Percentiles rank a stretch among this genome's conserved stretches.
Evolutionary conservation across 2,329 filamentous ascomycete species (phyloP).

Genomic region (Nannizziopsis arthrosporioides): DNA sequence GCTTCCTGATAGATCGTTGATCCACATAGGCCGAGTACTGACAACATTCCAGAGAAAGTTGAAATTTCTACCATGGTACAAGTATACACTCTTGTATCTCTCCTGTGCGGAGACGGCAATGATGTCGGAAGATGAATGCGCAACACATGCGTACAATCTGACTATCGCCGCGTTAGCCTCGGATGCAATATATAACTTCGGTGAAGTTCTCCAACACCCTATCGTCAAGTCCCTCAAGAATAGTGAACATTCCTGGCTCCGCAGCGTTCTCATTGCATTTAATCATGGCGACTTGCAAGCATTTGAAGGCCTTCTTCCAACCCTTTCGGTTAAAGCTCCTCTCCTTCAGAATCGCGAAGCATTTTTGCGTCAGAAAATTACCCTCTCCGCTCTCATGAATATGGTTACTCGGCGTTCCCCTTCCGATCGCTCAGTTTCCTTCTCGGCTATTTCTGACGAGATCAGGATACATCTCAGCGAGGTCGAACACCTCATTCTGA

Average conservation of each 20-base stretch:
- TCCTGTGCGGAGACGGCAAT: slow-evolving; percentile 79
- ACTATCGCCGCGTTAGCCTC: slow-evolving; percentile 85
- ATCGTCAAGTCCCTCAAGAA: slow-evolving; percentile 75
- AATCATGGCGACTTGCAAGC: slow-evolving; percentile 82
- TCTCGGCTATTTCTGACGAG: too few species aligned
- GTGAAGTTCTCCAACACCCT: slow-evolving; percentile 88
- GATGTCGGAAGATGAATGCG: slow-evolving; percentile 61
- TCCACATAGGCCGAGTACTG: too few species aligned
- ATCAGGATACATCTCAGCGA: slow-evolving; percentile 70
- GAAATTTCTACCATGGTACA: slow-evolving; percentile 81
- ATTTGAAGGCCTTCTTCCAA: slow-evolving; percentile 21
- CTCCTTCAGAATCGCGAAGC: too few species aligned
- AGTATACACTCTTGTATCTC: slow-evolving; percentile 90
- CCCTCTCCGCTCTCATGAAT: too few species aligned
- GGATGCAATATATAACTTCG: slow-evolving; percentile 96
- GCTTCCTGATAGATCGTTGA: slow-evolving; percentile 39
- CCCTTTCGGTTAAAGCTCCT: too few species aligned
- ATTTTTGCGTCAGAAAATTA: too few species aligned
- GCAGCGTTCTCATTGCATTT: slow-evolving; percentile 88
- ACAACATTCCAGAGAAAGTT: too few species aligned
- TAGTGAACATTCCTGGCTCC: slow-evolving; percentile 71
- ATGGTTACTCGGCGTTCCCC: too few species aligned
- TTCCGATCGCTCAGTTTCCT: too few species aligned
- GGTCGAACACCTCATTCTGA: slow-evolving; percentile 97
- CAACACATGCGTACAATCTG: slow-evolving; percentile 77